Percentiles rank a stretch among this genome's conserved stretches.
Conservation (phyloP, 2,329 filamentous ascomycete species). For the Ampelomyces quisqualis region DNA sequence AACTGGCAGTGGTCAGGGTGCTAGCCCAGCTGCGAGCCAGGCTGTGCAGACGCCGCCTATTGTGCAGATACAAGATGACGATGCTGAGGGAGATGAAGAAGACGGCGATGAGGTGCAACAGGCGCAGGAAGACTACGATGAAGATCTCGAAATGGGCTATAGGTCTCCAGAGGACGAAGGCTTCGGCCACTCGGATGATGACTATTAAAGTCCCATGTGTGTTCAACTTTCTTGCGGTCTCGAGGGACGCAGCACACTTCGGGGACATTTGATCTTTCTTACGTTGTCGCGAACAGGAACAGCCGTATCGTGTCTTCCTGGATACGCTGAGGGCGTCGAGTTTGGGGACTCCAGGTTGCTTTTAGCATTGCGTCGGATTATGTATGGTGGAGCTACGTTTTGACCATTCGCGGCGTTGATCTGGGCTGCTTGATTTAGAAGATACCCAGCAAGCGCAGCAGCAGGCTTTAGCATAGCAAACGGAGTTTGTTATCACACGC, state of each 20-base stretch:
- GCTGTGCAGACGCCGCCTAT: slow-evolving; percentile 9
- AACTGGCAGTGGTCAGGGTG: slow-evolving; percentile 21
- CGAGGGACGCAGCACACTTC: neutral
- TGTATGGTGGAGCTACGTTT: no score
- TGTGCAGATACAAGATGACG: slow-evolving; percentile 9
- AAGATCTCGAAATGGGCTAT: slow-evolving; percentile 44
- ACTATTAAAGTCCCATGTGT: slow-evolving; percentile 12
- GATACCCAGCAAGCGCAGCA: no score
- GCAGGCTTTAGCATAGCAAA: no score
- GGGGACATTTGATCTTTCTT: neutral
- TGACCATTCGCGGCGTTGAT: no score
- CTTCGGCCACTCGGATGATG: slow-evolving; percentile 39
- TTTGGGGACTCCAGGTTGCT: no score
- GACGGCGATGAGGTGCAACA: slow-evolving; percentile 37
- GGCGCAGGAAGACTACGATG: slow-evolving; percentile 46
- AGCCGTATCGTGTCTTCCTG: no score
- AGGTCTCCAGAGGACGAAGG: slow-evolving; percentile 48
- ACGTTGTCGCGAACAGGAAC: no score
- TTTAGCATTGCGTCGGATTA: no score
- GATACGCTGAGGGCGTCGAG: no score
- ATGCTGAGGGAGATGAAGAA: slow-evolving; percentile 22
- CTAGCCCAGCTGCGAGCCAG: slow-evolving; percentile 22
- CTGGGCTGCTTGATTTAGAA: no score
- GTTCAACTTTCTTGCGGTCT: neutral
- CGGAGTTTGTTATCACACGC: no score